These are phyloP conservation scores for Lactarius akahatsu DNA, from an alignment of 768 basidiomycete species.

Conservation along the genomic window DNA sequence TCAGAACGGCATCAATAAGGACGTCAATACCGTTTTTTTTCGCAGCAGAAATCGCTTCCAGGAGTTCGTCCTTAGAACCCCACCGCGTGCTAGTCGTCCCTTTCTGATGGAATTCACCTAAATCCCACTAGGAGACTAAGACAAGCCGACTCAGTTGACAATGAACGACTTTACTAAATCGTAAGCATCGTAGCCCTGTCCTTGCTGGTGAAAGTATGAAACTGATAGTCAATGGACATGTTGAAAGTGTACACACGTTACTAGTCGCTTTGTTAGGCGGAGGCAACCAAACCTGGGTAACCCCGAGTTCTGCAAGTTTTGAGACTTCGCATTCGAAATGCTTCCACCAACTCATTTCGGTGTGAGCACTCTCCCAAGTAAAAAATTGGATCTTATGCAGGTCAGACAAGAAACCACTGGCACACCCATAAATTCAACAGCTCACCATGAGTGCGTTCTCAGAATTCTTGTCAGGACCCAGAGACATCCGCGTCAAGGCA, in stretches of 20 bases:
- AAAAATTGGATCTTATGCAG: slow-evolving; percentile 70
- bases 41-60: slow-evolving; percentile 68
- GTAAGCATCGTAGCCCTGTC: slow-evolving; percentile 84
- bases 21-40: slow-evolving; percentile 68
- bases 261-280: slow-evolving; percentile 78
- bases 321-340: slow-evolving; percentile 68
- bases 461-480: slow-evolving; percentile 49
- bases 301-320: slow-evolving; percentile 59
- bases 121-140: slow-evolving; percentile 62
- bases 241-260: slow-evolving; percentile 40
- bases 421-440: neutral
- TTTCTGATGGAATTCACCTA: slow-evolving; percentile 83
- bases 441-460: slow-evolving; percentile 68
- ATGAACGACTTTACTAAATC: slow-evolving; percentile 56
- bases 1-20: slow-evolving; percentile 85
- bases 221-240: neutral
- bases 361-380: slow-evolving; percentile 69
- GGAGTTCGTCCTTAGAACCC: slow-evolving; percentile 81
- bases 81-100: slow-evolving; percentile 72
- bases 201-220: slow-evolving; percentile 43
- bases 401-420: slow-evolving; percentile 11
- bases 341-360: slow-evolving; percentile 74
- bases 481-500: slow-evolving; percentile 58
- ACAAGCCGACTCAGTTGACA: neutral
- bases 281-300: slow-evolving; percentile 83